Evolutionary conservation across 2,329 filamentous ascomycete species (phyloP).

Genomic region (Ophiocordyceps sinensis): DNA sequence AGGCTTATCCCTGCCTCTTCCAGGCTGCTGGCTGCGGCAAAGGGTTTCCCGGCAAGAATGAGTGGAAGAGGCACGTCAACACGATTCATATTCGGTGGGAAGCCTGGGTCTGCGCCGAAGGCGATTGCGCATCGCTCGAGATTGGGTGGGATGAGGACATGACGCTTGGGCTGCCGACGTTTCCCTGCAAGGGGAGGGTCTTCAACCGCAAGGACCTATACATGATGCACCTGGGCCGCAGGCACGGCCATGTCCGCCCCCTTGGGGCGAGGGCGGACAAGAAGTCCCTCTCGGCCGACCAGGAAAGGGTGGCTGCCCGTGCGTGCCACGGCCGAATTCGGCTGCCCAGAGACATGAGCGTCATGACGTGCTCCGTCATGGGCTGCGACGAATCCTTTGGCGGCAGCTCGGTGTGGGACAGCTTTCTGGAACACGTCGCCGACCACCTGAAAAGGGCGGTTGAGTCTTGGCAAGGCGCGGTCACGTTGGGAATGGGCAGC

Average conservation of each 20-base stretch:
- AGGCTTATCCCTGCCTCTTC: conserved; percentile 51
- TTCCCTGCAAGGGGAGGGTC: conserved; percentile 38
- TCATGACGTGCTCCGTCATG: conserved; percentile 44
- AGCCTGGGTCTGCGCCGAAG: conserved; percentile 64
- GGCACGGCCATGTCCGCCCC: conserved; percentile 40
- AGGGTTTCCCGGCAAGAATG: conserved; percentile 71
- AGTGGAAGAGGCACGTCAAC: conserved; percentile 83
- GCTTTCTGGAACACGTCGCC: conserved; percentile 77
- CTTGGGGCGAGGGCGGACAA: conserved; percentile 8
- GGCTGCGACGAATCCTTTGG: conserved; percentile 47
- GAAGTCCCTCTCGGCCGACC: conserved; percentile 19
- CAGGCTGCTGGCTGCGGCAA: conserved; percentile 59
- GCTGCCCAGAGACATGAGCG: conserved; percentile 41
- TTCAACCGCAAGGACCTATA: conserved; percentile 93
- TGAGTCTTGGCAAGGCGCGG: neutral
- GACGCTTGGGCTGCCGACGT: conserved; percentile 10
- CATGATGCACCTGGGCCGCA: conserved; percentile 73
- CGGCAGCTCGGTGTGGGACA: conserved; percentile 57
- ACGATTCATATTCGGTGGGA: conserved; percentile 65
- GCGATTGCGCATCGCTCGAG: conserved; percentile 27
- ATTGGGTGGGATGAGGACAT: neutral
- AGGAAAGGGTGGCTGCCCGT: conserved; percentile 39
- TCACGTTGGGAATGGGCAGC: neutral
- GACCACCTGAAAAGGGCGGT: conserved; percentile 50
- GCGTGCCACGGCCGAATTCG: conserved; percentile 48